Evolutionary conservation across 345 rosid species (phyloP).

Genomic region (Melastoma malabathricum): DNA sequence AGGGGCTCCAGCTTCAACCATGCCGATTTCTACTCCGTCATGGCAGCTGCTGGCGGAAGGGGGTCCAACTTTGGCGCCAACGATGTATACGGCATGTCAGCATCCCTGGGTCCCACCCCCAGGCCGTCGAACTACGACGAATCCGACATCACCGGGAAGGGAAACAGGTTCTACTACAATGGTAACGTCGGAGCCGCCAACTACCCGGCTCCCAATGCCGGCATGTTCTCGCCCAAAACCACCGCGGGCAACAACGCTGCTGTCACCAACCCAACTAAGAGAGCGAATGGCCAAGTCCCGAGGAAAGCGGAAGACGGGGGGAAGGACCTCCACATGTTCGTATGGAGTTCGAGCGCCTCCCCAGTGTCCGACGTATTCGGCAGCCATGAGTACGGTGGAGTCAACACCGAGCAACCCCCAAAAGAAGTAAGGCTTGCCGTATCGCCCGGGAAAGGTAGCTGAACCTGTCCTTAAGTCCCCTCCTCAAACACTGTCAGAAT

Average conservation of each 20-base stretch:
- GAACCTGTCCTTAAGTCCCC: no score
- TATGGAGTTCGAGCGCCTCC: conserved; percentile 92
- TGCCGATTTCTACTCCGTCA: conserved; percentile 57
- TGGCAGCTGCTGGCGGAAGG: conserved; percentile 17
- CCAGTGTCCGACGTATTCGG: conserved; percentile 82
- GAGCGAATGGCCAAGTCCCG: conserved; percentile 5
- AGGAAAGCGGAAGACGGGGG: conserved; percentile 30
- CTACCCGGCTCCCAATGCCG: conserved; percentile 82
- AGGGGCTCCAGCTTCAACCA: conserved; percentile 47
- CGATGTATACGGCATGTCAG: conserved; percentile 69
- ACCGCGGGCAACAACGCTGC: conserved; percentile 9
- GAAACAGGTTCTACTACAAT: conserved; percentile 30
- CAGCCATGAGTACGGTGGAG: conserved; percentile 46
- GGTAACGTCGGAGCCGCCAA: conserved; percentile 29
- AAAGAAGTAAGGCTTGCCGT: conserved; percentile 49
- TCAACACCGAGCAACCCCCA: conserved; percentile 21
- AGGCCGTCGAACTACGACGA: conserved; percentile 86
- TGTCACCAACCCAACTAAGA: conserved; percentile 11
- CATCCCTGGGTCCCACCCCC: conserved; percentile 69
- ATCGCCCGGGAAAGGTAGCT: conserved; percentile 61
- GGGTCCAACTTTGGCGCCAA: conserved; percentile 71
- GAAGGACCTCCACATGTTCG: conserved; percentile 95
- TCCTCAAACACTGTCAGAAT: neutral
- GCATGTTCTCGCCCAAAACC: conserved; percentile 31
- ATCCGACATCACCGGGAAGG: conserved; percentile 19